Conservation (phyloP, 768 basidiomycete species). For the Kwoniella dejecticola region DNA sequence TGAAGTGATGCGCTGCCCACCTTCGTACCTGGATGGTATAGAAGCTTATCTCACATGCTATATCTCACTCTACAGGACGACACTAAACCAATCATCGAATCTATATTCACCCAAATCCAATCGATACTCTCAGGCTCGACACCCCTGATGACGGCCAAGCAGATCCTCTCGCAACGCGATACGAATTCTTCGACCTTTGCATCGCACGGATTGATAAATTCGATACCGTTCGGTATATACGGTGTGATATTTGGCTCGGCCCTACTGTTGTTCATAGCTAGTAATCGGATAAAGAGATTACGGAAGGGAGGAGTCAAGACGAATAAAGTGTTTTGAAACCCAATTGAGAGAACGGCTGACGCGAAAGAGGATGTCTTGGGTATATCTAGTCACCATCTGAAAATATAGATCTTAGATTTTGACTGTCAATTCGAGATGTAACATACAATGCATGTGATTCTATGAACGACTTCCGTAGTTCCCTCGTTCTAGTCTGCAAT, state of each 20-base stretch:
- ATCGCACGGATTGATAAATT: neutral
- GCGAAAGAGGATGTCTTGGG: no score
- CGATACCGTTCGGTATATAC: constrained; percentile 15
- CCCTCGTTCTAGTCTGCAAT: no score
- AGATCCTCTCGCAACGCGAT: neutral
- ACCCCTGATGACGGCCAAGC: constrained; percentile 2
- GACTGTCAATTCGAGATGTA: no score
- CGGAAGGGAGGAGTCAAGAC: neutral
- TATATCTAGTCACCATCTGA: no score
- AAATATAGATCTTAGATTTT: no score
- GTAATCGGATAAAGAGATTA: constrained; percentile 4
- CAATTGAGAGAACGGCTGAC: no score
- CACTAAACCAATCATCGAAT: constrained; percentile 23
- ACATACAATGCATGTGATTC: no score
- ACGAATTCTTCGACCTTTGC: neutral
- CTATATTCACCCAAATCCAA: constrained; percentile 18
- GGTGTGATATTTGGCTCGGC: constrained; percentile 8
- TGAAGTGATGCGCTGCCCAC: neutral
- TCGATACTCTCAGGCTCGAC: constrained; percentile 11
- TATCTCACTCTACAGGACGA: no score
- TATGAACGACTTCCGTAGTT: no score
- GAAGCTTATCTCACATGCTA: no score
- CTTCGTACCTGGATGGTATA: neutral
- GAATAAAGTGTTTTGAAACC: constrained; percentile 1
- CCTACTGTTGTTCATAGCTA: constrained; percentile 1